Evolutionary conservation across 2,329 filamentous ascomycete genomes (phyloP).

Genomic region (Talaromyces rugulosus): DNA sequence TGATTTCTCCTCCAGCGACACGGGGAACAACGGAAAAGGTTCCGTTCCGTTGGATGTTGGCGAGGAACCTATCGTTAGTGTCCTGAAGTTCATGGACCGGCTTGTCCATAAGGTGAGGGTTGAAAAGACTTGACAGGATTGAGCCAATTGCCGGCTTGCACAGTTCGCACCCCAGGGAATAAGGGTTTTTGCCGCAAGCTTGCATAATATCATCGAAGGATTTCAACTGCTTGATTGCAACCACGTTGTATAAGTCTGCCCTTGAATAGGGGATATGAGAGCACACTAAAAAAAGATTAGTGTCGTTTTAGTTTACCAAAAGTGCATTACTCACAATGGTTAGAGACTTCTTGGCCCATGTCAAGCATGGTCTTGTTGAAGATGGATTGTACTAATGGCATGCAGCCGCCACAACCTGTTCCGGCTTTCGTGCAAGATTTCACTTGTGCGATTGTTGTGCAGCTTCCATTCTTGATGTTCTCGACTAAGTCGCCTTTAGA

Average conservation of each 20-base stretch:
- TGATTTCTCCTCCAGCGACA: constrained; percentile 81
- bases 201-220: constrained; percentile 74
- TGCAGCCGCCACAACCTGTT: constrained; percentile 83
- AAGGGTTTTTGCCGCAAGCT: constrained; percentile 65
- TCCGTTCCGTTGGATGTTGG: constrained; percentile 86
- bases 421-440: constrained; percentile 90
- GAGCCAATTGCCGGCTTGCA: constrained; percentile 81
- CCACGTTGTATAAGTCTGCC: constrained; percentile 84
- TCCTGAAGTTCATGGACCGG: constrained; percentile 73
- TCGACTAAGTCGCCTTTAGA: constrained; percentile 75
- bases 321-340: constrained; percentile 49
- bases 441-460: constrained; percentile 75
- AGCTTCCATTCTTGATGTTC: constrained; percentile 69
- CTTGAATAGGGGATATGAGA: constrained; percentile 79
- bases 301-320: neutral
- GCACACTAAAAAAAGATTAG: constrained; percentile 52
- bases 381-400: constrained; percentile 82
- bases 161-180: constrained; percentile 75
- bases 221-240: constrained; percentile 73
- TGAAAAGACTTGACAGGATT: constrained; percentile 78
- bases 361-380: constrained; percentile 84
- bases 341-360: constrained; percentile 83
- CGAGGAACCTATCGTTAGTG: constrained; percentile 83
- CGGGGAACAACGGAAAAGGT: constrained; percentile 86
- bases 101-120: constrained; percentile 73